Evolutionary conservation across 2,329 filamentous ascomycete genomes (phyloP).

Genomic region (Orbilia oligospora): DNA sequence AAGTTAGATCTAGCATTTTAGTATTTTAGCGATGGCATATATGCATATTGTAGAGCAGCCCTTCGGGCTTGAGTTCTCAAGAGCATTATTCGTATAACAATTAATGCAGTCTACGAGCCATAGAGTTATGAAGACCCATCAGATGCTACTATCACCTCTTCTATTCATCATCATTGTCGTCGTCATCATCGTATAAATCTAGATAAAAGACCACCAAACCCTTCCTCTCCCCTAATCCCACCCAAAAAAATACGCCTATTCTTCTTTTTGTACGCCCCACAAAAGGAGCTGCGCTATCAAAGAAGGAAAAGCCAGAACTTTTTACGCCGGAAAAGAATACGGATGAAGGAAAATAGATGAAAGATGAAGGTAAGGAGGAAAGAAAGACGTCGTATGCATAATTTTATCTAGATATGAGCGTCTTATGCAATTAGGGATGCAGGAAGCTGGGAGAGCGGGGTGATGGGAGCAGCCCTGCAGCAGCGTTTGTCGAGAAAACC

Average conservation of each 20-base stretch:
- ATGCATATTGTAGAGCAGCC: not conserved
- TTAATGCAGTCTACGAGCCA: conserved; percentile 3
- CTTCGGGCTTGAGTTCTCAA: not conserved
- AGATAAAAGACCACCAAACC: not conserved
- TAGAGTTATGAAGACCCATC: conserved; percentile 4
- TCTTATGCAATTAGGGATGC: not conserved
- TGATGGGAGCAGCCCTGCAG: not conserved
- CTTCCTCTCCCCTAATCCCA: conserved; percentile 1
- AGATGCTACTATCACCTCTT: not conserved
- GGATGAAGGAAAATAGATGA: conserved; percentile 3
- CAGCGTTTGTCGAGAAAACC: conserved; percentile 4
- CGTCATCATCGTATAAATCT: conserved; percentile 11
- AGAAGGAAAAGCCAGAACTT: conserved; percentile 12
- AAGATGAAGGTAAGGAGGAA: not conserved
- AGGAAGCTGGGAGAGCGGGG: not conserved
- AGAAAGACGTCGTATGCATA: conserved; percentile 4
- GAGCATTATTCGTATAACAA: not conserved
- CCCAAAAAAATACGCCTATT: conserved; percentile 3
- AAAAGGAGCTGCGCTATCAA: conserved; percentile 19
- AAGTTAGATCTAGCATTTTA: not conserved
- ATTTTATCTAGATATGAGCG: not conserved
- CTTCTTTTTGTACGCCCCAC: not conserved
- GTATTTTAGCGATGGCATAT: not conserved
- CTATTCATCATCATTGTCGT: conserved; percentile 2
- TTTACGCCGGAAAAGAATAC: conserved; percentile 19